Percentiles rank a stretch among this genome's conserved stretches.
Evolutionary conservation across 1,284 basidiomycete species (phyloP).

Genomic region (Pascua guehoae): DNA sequence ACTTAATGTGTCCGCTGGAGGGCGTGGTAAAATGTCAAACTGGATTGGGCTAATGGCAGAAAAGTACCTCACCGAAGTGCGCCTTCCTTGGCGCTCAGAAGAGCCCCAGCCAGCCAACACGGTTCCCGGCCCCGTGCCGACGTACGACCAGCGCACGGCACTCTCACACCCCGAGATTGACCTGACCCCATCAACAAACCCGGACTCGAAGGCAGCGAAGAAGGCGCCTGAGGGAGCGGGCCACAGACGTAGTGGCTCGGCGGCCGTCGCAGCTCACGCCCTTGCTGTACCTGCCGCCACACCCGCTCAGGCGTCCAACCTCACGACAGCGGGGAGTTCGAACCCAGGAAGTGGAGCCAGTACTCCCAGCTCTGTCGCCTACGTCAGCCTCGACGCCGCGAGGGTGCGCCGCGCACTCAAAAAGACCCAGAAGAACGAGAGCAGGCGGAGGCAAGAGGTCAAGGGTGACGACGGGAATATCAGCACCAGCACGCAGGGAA

Average conservation of each 20-base stretch:
- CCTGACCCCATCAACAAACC: conserved; percentile 18
- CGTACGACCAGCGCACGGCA: conserved; percentile 21
- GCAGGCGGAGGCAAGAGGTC: background rate
- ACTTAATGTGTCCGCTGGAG: too few species aligned
- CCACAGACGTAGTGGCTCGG: background rate
- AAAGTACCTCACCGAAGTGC: conserved; percentile 4
- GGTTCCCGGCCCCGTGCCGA: conserved; percentile 10
- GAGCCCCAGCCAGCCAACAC: too few species aligned
- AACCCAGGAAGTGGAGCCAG: conserved; percentile 3
- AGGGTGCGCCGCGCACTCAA: too few species aligned
- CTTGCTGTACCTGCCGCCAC: background rate
- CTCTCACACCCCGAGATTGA: conserved; percentile 16
- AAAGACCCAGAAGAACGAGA: background rate
- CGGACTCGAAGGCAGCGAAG: background rate
- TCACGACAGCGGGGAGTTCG: too few species aligned
- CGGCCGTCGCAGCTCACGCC: background rate
- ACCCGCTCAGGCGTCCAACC: too few species aligned
- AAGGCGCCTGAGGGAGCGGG: background rate
- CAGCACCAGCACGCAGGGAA: background rate
- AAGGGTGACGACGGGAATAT: background rate
- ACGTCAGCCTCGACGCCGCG: conserved; percentile 10
- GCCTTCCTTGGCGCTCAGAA: conserved; percentile 1
- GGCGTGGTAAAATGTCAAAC: background rate
- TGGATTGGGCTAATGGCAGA: background rate
- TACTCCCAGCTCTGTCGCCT: conserved; percentile 14